phyloP scores from a whole-genome alignment of 176 grass and related monocot species.

The Musa itinerans region DNA sequence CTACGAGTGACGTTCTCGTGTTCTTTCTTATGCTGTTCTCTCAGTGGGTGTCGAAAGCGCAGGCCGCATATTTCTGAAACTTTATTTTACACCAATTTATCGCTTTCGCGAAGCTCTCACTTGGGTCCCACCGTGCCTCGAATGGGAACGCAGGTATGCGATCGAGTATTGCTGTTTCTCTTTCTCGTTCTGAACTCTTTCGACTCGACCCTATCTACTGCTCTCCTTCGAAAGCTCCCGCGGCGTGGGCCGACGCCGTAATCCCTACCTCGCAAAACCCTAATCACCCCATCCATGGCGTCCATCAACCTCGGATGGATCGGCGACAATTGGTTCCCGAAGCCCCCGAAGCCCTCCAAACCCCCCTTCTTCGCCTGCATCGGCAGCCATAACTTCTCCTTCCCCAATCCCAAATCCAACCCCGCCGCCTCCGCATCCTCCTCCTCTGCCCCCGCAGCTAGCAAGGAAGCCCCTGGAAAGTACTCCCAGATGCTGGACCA shows the following conservation, averaged over 20 bases:
- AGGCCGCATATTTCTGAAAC: no score
- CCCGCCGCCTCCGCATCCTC: not conserved
- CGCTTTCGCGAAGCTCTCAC: no score
- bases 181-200: no score
- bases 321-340: conserved; percentile 26
- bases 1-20: no score
- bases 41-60: no score
- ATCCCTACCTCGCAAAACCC: not conserved
- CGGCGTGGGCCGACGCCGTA: no score
- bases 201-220: no score
- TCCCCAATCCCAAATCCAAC: not conserved
- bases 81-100: no score
- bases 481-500: conserved; percentile 23
- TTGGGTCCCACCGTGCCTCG: no score
- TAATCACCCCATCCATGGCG: conserved; percentile 16
- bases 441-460: not conserved
- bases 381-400: conserved; percentile 10
- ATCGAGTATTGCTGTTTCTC: fast-evolving
- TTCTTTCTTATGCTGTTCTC: no score
- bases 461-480: conserved; percentile 8
- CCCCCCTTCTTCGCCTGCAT: conserved; percentile 20
- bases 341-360: conserved; percentile 16
- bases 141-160: no score
- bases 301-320: conserved; percentile 32
- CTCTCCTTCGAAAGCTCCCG: no score